phyloP scores from a whole-genome alignment of 345 rosid genomes.

The Sisymbrium altissimum region DNA sequence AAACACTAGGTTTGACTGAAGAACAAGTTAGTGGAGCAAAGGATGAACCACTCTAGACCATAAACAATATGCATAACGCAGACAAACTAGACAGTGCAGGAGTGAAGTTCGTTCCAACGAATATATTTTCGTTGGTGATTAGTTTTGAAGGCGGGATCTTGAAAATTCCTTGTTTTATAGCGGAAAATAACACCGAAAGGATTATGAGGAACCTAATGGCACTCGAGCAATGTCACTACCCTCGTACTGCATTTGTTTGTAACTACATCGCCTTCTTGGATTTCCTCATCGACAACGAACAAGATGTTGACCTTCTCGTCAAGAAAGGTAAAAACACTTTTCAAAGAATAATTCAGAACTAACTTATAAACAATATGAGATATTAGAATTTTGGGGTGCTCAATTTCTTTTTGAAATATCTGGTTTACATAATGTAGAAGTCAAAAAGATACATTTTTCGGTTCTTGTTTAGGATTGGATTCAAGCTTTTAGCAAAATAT shows the following conservation, averaged over 20 bases:
- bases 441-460: too few species aligned
- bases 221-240: slow-evolving; percentile 21
- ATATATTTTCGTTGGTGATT: not conserved
- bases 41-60: too few species aligned
- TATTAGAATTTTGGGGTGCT: not conserved
- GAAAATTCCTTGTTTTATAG: not conserved
- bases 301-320: slow-evolving; percentile 22
- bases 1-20: not conserved
- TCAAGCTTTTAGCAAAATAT: too few species aligned
- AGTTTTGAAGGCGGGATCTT: not conserved
- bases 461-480: too few species aligned
- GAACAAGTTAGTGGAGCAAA: not conserved
- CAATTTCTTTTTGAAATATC: too few species aligned
- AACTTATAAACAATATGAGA: not conserved
- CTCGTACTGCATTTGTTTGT: not conserved
- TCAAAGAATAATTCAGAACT: not conserved
- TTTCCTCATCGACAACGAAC: slow-evolving; percentile 3
- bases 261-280: slow-evolving; percentile 5
- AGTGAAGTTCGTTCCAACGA: not conserved
- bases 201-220: slow-evolving; percentile 22
- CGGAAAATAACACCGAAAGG: not conserved
- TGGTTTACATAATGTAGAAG: too few species aligned
- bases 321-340: not conserved
- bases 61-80: not conserved
- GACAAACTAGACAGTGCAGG: slow-evolving; percentile 10